Conservation (phyloP, 106 monocot genomes). For the Dioscorea dumetorum region DNA sequence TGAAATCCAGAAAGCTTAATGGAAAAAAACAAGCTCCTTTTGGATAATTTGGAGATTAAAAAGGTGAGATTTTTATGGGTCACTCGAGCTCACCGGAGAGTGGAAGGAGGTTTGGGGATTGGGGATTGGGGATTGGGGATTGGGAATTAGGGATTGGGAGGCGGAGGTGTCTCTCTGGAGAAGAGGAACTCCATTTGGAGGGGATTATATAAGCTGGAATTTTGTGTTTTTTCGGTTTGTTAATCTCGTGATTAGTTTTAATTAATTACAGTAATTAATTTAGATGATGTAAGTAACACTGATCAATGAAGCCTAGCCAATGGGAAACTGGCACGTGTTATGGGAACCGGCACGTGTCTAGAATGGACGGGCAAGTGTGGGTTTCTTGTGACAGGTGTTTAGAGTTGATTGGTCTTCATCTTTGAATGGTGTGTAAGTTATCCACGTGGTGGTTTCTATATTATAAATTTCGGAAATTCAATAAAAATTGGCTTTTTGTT, state of each 20-base stretch:
- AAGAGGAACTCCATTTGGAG: background rate
- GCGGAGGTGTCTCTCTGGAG: background rate
- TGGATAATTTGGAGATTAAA: background rate
- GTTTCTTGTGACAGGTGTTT: background rate
- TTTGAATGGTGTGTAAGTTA: background rate
- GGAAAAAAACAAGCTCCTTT: slow-evolving; percentile 40
- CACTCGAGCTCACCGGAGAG: background rate
- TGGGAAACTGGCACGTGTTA: background rate
- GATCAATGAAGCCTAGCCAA: background rate
- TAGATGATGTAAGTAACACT: background rate
- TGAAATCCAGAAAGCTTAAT: slow-evolving; percentile 12
- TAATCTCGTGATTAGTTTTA: background rate
- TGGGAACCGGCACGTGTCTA: background rate
- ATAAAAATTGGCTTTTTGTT: too few species aligned
- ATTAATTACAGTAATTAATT: background rate
- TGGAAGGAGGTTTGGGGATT: background rate
- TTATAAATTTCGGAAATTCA: too few species aligned
- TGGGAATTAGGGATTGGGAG: background rate
- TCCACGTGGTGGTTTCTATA: too few species aligned
- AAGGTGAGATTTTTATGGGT: background rate
- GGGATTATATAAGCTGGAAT: background rate
- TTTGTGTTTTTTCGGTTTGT: background rate
- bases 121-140: too few species aligned
- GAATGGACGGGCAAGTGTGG: background rate
- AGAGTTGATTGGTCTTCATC: background rate